These are phyloP conservation scores for Penicillium egyptiacum DNA, from an alignment of 495 filamentous ascomycete species.

Conservation along the genomic window DNA sequence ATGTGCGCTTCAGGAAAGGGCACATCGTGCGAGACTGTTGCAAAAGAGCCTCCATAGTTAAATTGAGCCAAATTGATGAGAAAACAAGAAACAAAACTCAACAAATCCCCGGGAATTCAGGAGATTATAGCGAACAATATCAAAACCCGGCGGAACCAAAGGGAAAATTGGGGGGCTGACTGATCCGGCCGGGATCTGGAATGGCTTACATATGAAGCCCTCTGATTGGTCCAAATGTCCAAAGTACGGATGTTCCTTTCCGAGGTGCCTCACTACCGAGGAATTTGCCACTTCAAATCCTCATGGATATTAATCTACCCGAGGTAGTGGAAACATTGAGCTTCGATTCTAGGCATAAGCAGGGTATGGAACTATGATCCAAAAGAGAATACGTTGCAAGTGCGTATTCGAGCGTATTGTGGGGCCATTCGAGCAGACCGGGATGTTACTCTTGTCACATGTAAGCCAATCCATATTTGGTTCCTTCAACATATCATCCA, in stretches of 20 bases:
- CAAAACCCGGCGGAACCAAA: background rate
- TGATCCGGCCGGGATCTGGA: slow-evolving; percentile 7
- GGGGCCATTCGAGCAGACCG: too few relatives aligned
- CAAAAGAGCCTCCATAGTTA: slow-evolving; percentile 83
- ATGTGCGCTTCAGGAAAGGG: slow-evolving; percentile 93
- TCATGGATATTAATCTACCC: too few relatives aligned
- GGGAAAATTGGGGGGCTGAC: slow-evolving; percentile 16
- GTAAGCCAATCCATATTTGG: too few relatives aligned
- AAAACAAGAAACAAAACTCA: background rate
- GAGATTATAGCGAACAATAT: background rate
- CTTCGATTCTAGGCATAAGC: too few relatives aligned
- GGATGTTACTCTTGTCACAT: too few relatives aligned
- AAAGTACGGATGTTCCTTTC: slow-evolving; percentile 8
- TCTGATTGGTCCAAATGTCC: slow-evolving; percentile 7
- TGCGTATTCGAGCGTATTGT: too few relatives aligned
- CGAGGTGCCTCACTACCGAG: background rate
- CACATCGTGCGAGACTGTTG: slow-evolving; percentile 94
- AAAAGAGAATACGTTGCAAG: too few relatives aligned
- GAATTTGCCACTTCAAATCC: background rate
- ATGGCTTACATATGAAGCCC: slow-evolving; percentile 5
- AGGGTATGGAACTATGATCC: too few relatives aligned
- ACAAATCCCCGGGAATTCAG: background rate
- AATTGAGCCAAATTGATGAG: slow-evolving; percentile 13
- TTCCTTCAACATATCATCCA: too few relatives aligned
- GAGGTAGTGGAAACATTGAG: too few relatives aligned